Percentiles rank a stretch among this genome's conserved stretches.
These are phyloP conservation scores for Pleurozium schreberi DNA, from an alignment of 225 moss, liverwort and hornwort species.

Conservation along the genomic window DNA sequence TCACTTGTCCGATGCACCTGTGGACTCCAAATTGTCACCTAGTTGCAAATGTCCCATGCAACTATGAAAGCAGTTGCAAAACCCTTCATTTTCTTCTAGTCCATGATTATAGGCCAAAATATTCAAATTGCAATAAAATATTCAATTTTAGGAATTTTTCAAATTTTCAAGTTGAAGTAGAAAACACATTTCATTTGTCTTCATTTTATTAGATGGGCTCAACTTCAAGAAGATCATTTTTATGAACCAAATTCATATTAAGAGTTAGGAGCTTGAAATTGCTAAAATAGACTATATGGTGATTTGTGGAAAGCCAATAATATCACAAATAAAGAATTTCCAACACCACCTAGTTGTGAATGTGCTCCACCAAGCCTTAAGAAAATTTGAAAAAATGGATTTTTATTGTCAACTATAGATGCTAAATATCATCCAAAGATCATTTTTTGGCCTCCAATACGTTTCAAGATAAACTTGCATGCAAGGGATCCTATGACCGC, in stretches of 20 bases:
- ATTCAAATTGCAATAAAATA: neutral
- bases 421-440: neutral
- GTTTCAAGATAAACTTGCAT: accelerated
- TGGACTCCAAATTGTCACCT: too few relatives aligned
- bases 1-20: too few relatives aligned
- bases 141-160: neutral
- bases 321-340: neutral
- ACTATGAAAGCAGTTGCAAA: too few relatives aligned
- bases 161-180: neutral
- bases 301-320: neutral
- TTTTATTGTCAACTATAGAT: neutral
- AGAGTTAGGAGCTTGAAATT: neutral
- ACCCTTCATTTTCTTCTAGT: too few relatives aligned
- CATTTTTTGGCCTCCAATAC: neutral
- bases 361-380: neutral
- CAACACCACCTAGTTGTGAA: neutral
- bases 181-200: too few relatives aligned
- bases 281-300: neutral
- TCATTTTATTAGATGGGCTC: neutral
- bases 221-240: neutral
- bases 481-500: neutral
- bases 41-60: too few relatives aligned
- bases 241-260: too few relatives aligned
- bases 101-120: too few relatives aligned
- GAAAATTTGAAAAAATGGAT: accelerated